Evolutionary conservation across 208 protist species (phyloP), one percentile per base, ranked within the genome.

Genomic region (Wallacemonas sp.): DNA sequence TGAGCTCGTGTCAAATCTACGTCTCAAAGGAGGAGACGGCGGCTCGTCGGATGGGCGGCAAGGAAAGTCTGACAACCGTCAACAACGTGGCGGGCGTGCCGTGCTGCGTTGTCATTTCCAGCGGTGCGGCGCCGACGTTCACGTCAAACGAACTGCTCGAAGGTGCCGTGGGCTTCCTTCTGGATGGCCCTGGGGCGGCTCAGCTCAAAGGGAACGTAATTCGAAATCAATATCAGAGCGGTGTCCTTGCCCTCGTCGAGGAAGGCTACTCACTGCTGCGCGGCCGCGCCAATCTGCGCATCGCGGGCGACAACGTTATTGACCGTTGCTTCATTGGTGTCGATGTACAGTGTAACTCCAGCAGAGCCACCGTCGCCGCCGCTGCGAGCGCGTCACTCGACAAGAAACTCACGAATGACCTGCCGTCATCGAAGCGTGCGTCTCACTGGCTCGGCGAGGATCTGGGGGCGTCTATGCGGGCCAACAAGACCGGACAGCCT

Each of bases 281-380:
- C 28, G 66, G 66, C 3, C 68, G 68, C 46, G 54, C 76, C 59
- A 79, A 67, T 47, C 67, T 95, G 24, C 64, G 81, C 54, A 89
- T 95, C 61, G 75, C 76, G 2, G 86, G 82, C n/a, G 79, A 88
- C 63, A 95, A 95, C 67, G 58, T 91, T 3, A 71, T 95, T n/a
- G 89, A 95, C 58, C 75, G 75, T 2, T 95, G 89, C 70, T 64
- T 64, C 67, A 79, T 95, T 39, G 89, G 89, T 42, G 79, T 95
- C 53, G 89, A 92, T 66, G 83, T 93, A 24, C 80, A 89, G 60
- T 83, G 81, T 54, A 26, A 41, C 22, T 38, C 1, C 58, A 70
- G 46, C 34, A 14, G 28, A 9, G 46, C 36, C 24, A 47, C 27
- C 39, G 30, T 55, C 21, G 38, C 31, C n/a, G 31, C 39, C 44